These are phyloP conservation scores for Rhynchospora pubera DNA, from an alignment of 176 grass and related monocot genomes.

Conservation along the genomic window DNA sequence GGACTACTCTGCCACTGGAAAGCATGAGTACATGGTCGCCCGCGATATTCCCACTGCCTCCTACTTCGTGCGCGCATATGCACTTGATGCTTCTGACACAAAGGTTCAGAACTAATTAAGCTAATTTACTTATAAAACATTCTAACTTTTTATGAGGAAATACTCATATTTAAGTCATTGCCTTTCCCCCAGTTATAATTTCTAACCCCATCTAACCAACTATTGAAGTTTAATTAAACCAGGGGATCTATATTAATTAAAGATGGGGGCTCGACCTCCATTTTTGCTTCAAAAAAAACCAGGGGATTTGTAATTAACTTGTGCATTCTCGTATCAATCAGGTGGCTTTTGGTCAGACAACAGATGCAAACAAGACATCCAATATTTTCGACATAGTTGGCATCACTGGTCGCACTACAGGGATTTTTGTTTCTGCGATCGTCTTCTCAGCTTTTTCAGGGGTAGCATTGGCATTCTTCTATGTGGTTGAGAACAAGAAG, in stretches of 20 bases:
- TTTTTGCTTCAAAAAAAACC: too few species aligned
- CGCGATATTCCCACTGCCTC: slow-evolving; percentile 46
- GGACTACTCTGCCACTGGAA: slow-evolving; percentile 23
- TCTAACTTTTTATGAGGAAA: not conserved
- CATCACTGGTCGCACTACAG: slow-evolving; percentile 50
- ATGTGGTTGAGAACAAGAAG: slow-evolving; percentile 40
- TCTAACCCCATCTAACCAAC: not conserved
- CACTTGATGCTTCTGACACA: slow-evolving; percentile 35
- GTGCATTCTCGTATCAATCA: not conserved
- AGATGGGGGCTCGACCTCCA: too few species aligned
- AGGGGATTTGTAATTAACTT: too few species aligned
- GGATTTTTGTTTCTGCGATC: slow-evolving; percentile 56
- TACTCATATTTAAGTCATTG: not conserved
- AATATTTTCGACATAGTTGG: slow-evolving; percentile 42
- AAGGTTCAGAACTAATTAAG: not conserved
- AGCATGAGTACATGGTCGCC: slow-evolving; percentile 26
- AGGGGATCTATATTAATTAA: too few species aligned
- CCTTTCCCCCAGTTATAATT: not conserved
- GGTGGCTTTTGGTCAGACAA: slow-evolving; percentile 75
- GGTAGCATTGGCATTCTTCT: slow-evolving; percentile 41
- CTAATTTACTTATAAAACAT: not conserved
- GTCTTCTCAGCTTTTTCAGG: slow-evolving; percentile 88
- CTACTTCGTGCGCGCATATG: slow-evolving; percentile 71
- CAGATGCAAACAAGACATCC: slow-evolving; percentile 10
- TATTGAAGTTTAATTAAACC: not conserved